Conservation (phyloP, 179 eudicot genomes). For the Drosera spatulata region DNA sequence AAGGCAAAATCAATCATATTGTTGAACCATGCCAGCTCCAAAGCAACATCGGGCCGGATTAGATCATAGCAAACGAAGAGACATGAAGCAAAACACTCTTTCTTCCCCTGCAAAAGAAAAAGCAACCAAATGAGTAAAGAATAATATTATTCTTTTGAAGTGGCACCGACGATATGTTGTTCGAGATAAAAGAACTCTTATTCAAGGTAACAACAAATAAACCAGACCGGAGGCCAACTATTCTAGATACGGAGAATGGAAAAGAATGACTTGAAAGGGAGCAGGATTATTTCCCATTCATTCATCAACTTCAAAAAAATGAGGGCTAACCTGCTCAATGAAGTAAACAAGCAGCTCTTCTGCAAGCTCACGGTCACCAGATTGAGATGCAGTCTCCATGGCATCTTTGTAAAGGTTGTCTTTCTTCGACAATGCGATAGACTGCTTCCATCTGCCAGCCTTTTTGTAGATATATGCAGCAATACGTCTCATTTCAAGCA, state of each 20-base stretch:
- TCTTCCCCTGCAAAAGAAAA: conserved; percentile 35
- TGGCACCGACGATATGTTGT: no score
- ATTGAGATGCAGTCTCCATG: conserved; percentile 42
- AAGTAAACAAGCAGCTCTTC: conserved; percentile 42
- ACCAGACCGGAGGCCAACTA: no score
- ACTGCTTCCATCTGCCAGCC: conserved; percentile 46
- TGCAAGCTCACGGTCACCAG: conserved; percentile 47
- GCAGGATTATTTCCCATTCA: background rate
- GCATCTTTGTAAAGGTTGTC: conserved; percentile 41
- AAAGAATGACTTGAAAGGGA: no score
- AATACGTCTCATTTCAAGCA: conserved; percentile 46
- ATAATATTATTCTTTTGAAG: no score
- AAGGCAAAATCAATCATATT: conserved; percentile 47
- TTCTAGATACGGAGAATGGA: no score
- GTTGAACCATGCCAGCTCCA: conserved; percentile 49
- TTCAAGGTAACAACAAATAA: background rate
- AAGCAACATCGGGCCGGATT: conserved; percentile 37
- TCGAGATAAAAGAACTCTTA: no score
- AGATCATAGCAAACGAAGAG: conserved; percentile 43
- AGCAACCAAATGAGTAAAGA: background rate
- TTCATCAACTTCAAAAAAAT: background rate
- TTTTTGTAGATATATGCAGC: conserved; percentile 47
- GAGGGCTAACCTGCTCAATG: conserved; percentile 25
- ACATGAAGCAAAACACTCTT: conserved; percentile 45
- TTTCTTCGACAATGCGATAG: conserved; percentile 39